phyloP scores from a whole-genome alignment of 768 basidiomycete genomes.

The Strobilomyces confusus region DNA sequence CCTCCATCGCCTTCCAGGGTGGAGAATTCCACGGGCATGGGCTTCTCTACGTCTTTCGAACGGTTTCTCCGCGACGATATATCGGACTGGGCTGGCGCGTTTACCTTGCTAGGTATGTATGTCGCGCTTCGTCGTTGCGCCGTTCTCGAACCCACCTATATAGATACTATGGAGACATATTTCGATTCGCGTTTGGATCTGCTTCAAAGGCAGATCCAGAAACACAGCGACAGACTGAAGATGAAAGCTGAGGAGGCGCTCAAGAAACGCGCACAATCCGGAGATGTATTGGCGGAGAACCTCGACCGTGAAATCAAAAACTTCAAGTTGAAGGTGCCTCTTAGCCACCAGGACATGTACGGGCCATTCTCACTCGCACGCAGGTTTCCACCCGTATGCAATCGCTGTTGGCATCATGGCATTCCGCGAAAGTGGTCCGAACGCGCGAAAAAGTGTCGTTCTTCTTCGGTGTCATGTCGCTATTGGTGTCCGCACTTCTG shows the following conservation, averaged over 20 bases:
- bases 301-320: slow-evolving; percentile 83
- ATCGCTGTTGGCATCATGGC: slow-evolving; percentile 79
- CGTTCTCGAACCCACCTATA: background rate
- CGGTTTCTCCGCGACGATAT: slow-evolving; percentile 71
- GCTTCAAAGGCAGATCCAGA: slow-evolving; percentile 79
- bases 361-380: slow-evolving; percentile 6
- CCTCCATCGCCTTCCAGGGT: slow-evolving; percentile 37
- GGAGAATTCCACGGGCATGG: slow-evolving; percentile 34
- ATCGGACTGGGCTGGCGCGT: slow-evolving; percentile 74
- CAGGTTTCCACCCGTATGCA: slow-evolving; percentile 82
- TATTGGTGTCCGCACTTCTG: slow-evolving; percentile 79
- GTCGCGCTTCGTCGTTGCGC: background rate
- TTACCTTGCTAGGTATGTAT: slow-evolving; percentile 76
- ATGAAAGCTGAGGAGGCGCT: slow-evolving; percentile 77
- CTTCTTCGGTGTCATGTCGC: slow-evolving; percentile 89
- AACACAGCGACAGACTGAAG: slow-evolving; percentile 81
- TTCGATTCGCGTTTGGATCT: slow-evolving; percentile 89
- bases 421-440: slow-evolving; percentile 83
- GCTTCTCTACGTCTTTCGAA: slow-evolving; percentile 67
- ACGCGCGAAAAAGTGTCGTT: slow-evolving; percentile 86
- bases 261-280: slow-evolving; percentile 53
- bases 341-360: background rate
- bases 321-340: slow-evolving; percentile 78
- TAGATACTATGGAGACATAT: slow-evolving; percentile 93
- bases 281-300: slow-evolving; percentile 68